Base-by-base conservation (phyloP, 2,329 filamentous ascomycete species). In the Diaporthe sp. region DNA sequence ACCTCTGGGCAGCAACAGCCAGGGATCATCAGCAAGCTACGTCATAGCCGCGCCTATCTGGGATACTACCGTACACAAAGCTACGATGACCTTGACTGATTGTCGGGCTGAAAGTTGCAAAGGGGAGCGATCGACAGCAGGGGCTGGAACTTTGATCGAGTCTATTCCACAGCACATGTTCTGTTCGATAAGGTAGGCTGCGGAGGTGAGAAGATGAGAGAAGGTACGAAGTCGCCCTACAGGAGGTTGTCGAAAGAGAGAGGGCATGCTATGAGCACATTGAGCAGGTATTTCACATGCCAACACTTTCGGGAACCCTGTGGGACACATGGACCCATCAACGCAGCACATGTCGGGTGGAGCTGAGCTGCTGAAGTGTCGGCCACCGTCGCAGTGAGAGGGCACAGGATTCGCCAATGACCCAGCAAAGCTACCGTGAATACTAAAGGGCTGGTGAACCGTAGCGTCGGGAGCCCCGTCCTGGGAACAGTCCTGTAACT, bases 381-480 rank as follows among this genome's bases (percentile, higher is more conserved):
- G 37, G 39, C 31, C 39, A 7, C 58, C 8, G 58, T 44, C 37
- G 34, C 58, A 4, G 57, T 10, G 15, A 9, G 7, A n/a, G 37
- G 10, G 34, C 31, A 39, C 34, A n/a, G 15, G 28, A 34, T 62
- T 62, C 22, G 37, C 13, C 39, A 44, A 62, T 44, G n/a, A 9
- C 61, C 61, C 37, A 37, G 61, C 61, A 49, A 51, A 51, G 61
- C 61, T 67, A 49, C 19, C 44, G 44, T 31, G 31, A 2, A 51
- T 68, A 31, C 62, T 53, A 68, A 68, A 37, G 31, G n/a, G 13
- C 22, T 68, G 65, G 44, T 51, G 31, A 62, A 62, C 57, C 70
- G 31, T 62, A 55, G 70, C 70, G 70, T 55, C 70, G 57, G 70
- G 70, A 61, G 49, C 70, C 70, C 70, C 57, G 57, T 72, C 22